A percentile compares a stretch with the other conserved stretches of the same genome.
Evolutionary conservation across 1,284 basidiomycete genomes (phyloP).

Genomic region (Schizophyllum commune): DNA sequence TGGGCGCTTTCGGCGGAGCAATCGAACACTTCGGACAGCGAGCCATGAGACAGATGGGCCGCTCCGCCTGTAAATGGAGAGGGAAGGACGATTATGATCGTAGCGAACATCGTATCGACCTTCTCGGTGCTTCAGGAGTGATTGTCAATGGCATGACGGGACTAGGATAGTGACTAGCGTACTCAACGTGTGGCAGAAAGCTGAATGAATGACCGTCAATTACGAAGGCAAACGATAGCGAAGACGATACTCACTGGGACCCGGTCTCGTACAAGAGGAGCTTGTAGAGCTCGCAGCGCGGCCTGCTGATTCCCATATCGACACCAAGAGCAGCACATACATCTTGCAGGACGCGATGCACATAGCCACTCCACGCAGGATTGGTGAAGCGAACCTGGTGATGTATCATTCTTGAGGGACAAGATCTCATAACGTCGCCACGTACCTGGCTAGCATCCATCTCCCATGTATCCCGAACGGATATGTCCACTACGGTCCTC

Average conservation of each 20-base stretch:
- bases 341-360: constrained; percentile 18
- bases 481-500: constrained; percentile 25
- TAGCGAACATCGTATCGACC: constrained; percentile 36
- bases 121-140: constrained; percentile 29
- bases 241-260: constrained; percentile 29
- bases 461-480: constrained; percentile 27
- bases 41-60: constrained; percentile 30
- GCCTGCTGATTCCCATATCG: constrained; percentile 12
- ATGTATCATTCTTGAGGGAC: too few species aligned
- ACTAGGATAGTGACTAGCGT: too few species aligned
- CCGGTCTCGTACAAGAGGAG: constrained; percentile 37
- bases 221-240: neutral
- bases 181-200: constrained; percentile 24
- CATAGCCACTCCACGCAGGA: constrained; percentile 23
- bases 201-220: constrained; percentile 9
- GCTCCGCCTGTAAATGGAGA: constrained; percentile 34
- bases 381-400: constrained; percentile 23
- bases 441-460: too few species aligned
- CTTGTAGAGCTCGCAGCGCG: constrained; percentile 35
- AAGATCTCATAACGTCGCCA: too few species aligned
- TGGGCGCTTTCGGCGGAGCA: constrained; percentile 20
- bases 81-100: constrained; percentile 35
- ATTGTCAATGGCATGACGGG: too few species aligned
- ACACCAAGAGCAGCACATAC: constrained; percentile 29
- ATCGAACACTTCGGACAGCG: constrained; percentile 23